Evolutionary conservation across 768 basidiomycete species (phyloP), one percentile per base, ranked within the genome.

Genomic region (Infundibulicybe gibba): DNA sequence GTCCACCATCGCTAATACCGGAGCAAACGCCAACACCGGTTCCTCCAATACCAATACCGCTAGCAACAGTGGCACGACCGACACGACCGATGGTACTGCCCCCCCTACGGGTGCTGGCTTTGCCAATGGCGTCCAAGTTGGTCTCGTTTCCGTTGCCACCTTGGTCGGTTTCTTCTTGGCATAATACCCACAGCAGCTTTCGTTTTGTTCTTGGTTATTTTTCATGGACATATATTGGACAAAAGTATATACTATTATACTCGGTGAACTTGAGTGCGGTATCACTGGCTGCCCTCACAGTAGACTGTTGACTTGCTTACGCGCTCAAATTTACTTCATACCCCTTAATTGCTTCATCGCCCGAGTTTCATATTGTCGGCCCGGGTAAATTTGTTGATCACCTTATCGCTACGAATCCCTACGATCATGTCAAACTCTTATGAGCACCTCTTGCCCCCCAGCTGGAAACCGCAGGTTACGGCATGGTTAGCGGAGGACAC

Each of bases 401-500:
- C 25, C 25, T 25, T 25, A n/a, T 25, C 25, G 25, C n/a, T n/a
- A n/a, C n/a, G n/a, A n/a, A 38, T 38, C 3, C 14, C 6, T 14
- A 3, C 35, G 10, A 38, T 38, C 44, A 61, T 61, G 61, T 55
- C 58, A 15, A 73, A 68, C 38, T 69, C 67, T 5, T 73, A 70
- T 49, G 78, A 77, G 45, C 77, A 97, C 61, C 74, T 97, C n/a
- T 77, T 98, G 9, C 94, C 95, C 30, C 90, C 93, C 0, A 90
- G 85, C 58, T 98, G 94, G 95, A 92, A 88, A 64, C 57, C 78
- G 1, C 84, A 91, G 53, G 78, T 98, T 44, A 68, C 76, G 2
- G 69, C 62, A 12, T 99, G 95, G 95, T 79, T 94, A 25, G 80
- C 80, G 6, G 95, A 99, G 67, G 95, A 98, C 61, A 89, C 87